Conservation (phyloP, 192 early-diverging fungal genomes). For the Linnemannia zychae region DNA sequence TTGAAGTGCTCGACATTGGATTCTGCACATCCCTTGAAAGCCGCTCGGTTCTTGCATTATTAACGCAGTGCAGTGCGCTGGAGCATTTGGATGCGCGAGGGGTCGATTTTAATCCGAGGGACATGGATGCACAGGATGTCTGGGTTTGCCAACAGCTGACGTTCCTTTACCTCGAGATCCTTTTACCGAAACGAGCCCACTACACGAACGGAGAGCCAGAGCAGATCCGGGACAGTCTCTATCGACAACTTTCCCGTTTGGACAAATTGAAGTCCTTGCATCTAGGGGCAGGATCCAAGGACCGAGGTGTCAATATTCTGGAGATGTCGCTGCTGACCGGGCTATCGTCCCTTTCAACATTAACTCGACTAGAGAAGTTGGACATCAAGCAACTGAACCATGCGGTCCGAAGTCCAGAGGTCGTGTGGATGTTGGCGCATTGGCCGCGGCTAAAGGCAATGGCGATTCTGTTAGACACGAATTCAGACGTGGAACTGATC, state of each 20-base stretch:
- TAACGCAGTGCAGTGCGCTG: conserved; percentile 17
- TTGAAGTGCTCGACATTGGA: conserved; percentile 25
- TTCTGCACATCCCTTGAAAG: conserved; percentile 23
- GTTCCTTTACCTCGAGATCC: conserved; percentile 28
- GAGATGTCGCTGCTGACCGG: conserved; percentile 50
- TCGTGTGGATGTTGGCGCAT: conserved; percentile 28
- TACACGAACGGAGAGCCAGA: conserved; percentile 28
- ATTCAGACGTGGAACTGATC: conserved; percentile 22
- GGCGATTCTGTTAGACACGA: conserved; percentile 30
- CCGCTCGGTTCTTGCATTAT: conserved; percentile 21
- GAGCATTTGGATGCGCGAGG: conserved; percentile 21
- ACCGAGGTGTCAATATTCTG: conserved; percentile 37
- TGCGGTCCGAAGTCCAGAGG: conserved; percentile 25
- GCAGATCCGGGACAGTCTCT: conserved; percentile 20
- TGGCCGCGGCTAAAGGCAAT: conserved; percentile 25
- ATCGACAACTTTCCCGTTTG: conserved; percentile 27
- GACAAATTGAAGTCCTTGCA: conserved; percentile 7
- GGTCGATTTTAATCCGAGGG: conserved; percentile 45
- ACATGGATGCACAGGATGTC: conserved; percentile 31
- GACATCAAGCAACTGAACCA: conserved; percentile 43
- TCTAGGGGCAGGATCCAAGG: conserved; percentile 31
- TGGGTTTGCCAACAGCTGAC: conserved; percentile 19
- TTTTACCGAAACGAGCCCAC: conserved; percentile 28
- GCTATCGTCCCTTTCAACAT: not conserved
- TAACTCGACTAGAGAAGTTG: conserved; percentile 14